Percentiles rank a stretch among this genome's conserved stretches.
phyloP scores from a whole-genome alignment of 345 rosid species.

The Geranium brycei region DNA sequence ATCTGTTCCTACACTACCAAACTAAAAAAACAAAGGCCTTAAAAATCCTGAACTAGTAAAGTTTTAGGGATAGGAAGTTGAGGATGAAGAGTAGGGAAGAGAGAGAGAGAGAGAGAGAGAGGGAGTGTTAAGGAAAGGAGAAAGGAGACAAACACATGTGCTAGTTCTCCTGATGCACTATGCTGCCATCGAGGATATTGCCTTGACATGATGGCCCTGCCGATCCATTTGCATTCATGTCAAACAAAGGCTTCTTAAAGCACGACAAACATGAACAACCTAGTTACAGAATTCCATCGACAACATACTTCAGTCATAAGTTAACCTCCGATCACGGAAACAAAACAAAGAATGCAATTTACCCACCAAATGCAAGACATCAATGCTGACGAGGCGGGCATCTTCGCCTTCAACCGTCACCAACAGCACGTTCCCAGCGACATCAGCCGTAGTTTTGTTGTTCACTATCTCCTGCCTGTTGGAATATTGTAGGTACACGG shows the following conservation, averaged over 20 bases:
- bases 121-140: conserved; percentile 94
- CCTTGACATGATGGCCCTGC: conserved; percentile 99
- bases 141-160: conserved; percentile 99
- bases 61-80: conserved; percentile 50
- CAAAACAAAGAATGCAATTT: conserved; percentile 14
- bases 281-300: conserved; percentile 32
- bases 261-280: conserved; percentile 59
- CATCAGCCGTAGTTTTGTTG: conserved; percentile 95
- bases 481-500: conserved; percentile 95
- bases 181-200: conserved; percentile 97
- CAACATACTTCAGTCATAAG: conserved; percentile 22
- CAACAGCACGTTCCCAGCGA: conserved; percentile 89
- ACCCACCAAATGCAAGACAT: conserved; percentile 93
- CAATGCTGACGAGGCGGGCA: conserved; percentile 96
- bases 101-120: conserved; percentile 46
- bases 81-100: conserved; percentile 76
- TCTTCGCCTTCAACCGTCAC: conserved; percentile 90
- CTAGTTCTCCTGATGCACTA: conserved; percentile 97
- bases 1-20: not conserved
- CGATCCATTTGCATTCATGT: conserved; percentile 94
- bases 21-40: conserved; percentile 12
- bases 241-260: conserved; percentile 56
- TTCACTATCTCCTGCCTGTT: conserved; percentile 96
- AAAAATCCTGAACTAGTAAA: conserved; percentile 25
- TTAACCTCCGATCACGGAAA: conserved; percentile 25